Evolutionary conservation across 495 filamentous ascomycete species (phyloP), one percentile per base, ranked within the genome.

Genomic region (Neurospora tetraspora): DNA sequence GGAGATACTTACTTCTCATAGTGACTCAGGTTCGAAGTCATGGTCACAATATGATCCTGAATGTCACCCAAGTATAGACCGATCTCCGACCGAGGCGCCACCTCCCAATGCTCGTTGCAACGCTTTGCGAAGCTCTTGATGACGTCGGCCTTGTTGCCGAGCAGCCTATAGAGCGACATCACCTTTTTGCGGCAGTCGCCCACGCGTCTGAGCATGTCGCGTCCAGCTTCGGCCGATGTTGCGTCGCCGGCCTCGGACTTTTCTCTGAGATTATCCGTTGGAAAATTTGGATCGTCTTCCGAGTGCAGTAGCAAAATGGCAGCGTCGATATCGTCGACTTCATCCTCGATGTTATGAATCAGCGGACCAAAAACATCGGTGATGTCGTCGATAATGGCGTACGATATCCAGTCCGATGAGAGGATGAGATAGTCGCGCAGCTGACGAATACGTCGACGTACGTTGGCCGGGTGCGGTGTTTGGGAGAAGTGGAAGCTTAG

Each of bases 101-200:
- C 91, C 77, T 97, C 93, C 94, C 96, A 99, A 74, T 95, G 93
- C 83, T 99, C 96, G 76, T 97, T 99, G 81, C 96, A 99, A 23
- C 96, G 86, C 83, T 99, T 99, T n/a, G 96, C 96, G 74, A 99
- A 98, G 2, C 96, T 94, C 84, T 98, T 98, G 83, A 99, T 98
- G 36, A 99, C 96, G 76, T 99, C 96, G 11, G 95, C 96, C 84
- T 99, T 99, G 81, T 96, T 97, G 75, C 96, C 96, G 27, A 99
- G 85, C 61, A 99, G 86, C 39, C 96, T 88, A 80, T 97, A 98
- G 73, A 98, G 83, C 69, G 77, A 89, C 96, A 98, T 98, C 74
- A 97, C 96, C 80, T 93, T 97, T 86, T 98, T 98, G 69, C 96
- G 88, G 79, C 94, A 97, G 78, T 97, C 94, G 40, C 96, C 96